Evolutionary conservation across 306 rosid genomes (phyloP), one percentile per base, ranked within the genome.

Genomic region (Trifolium repens): DNA sequence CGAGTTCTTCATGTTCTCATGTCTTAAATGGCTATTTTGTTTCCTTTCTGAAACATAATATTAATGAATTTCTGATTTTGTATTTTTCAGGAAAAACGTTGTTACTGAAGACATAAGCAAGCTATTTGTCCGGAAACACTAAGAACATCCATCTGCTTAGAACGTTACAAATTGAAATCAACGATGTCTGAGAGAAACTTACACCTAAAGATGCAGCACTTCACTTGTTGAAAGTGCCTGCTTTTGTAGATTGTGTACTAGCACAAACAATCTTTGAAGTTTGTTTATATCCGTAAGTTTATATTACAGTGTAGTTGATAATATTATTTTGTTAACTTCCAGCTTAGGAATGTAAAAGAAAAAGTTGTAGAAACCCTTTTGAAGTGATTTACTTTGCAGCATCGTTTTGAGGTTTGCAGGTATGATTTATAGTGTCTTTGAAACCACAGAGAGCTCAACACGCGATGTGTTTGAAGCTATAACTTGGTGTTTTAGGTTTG

Each of bases 31-130:
- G 54, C 13, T 57, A 49, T 75, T 53, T 6, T 42, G 27, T 69
- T 72, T 53, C 13, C 44, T 32, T 35, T 40, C 72, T 53, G 27
- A 55, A 63, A 59, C 26, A 43, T 26, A 24, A 26, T 46, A 73
- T 47, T 83, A 69, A 75, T 73, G 53, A 14, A 22, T 75, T 78
- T 77, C 73, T 77, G 42, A 39, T 17, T 54, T 77, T 74, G 7
- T 47, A 81, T 72, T 79, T 81, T 83, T 43, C 93, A 94, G 98
- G 96, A 92, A 88, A 73, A 94, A 94, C 43, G 39, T 91, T 83
- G 98, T 89, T 59, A 94, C 98, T 9, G 98, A 94, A 86, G 98
- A 94, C 86, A 78, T 94, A 10, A 82, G 86, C 85, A 94, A 84
- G 91, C 93, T 94, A 32, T 94, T 94, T 80, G 96, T 94, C 81